Base-by-base conservation (phyloP, 2,329 filamentous ascomycete genomes). In the Penicillium sp. region DNA sequence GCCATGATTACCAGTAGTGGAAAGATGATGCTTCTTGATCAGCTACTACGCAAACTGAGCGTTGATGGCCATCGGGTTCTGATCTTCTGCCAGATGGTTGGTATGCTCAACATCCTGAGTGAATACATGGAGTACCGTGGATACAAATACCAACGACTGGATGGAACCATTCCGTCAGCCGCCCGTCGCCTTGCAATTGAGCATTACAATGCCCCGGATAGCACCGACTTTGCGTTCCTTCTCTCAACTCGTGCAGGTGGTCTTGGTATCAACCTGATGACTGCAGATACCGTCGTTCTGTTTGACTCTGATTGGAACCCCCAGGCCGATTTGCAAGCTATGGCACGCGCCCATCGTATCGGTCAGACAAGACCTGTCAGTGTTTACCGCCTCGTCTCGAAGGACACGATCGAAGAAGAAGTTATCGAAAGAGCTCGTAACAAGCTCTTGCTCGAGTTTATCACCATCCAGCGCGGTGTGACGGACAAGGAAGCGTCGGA, bases 51-150 rank as follows among this genome's bases (percentile, higher is more conserved):
- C 5, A 99, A 99, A 72, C 75, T 99, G 58, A 95, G 87, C 69
- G 88, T 86, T 59, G 93, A 99, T 64, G 89, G 89, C 40, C 93
- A 99, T 71, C 88, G 93, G 46, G 95, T 99, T 11, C 75, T 99
- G 55, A 97, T 99, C 57, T 99, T 99, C 77, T 97, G 92, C 68
- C 93, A 99, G 68, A 99, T 99, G 93, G 95, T 99, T 30, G 95
- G 89, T 67, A 97, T 99, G 88, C 80, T 99, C 18, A 91, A 99
- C 64, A 93, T 99, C 45, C 79, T 99, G 1, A 89, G 89, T 38
- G 92, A 99, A 63, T 99, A 99, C 66, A 82, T 97, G 57, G 88
- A 89, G 43, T 81, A 93, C 45, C 87, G 93, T 55, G 90, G 91
- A n/a, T 95, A 97, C 70, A 85, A 93, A 51, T 97, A 93, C 65